phyloP scores from a whole-genome alignment of 2,329 filamentous ascomycete species.

The Juglanconis juglandina region DNA sequence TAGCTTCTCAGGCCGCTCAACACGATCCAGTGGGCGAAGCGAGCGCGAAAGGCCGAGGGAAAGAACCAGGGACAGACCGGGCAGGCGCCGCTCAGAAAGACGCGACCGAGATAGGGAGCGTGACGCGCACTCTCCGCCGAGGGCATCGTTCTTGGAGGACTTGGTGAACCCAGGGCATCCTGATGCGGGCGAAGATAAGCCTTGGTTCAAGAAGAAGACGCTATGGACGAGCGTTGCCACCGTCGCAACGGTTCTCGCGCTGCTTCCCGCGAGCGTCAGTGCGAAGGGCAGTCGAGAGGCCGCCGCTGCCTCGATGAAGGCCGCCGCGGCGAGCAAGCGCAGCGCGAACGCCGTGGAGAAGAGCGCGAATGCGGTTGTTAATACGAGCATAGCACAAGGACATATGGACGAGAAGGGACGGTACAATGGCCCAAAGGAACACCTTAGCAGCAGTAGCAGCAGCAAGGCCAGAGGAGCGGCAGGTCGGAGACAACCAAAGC shows the following conservation, averaged over 20 bases:
- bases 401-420: conserved; percentile 4
- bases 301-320: conserved; percentile 4
- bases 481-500: neutral
- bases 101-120: neutral
- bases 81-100: neutral
- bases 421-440: conserved; percentile 2
- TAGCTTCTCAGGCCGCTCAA: neutral
- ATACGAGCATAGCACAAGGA: conserved; percentile 5
- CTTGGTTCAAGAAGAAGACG: conserved; percentile 14
- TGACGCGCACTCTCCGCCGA: neutral
- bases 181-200: conserved; percentile 1
- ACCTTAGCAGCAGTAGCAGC: neutral
- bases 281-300: conserved; percentile 11
- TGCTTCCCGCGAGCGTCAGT: conserved; percentile 2
- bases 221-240: conserved; percentile 9
- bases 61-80: neutral
- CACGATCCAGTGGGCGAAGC: neutral
- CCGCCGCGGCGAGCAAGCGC: conserved; percentile 2
- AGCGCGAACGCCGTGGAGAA: conserved; percentile 6
- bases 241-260: conserved; percentile 6
- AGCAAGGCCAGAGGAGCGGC: neutral
- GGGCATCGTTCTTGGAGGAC: neutral
- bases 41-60: neutral
- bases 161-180: neutral
- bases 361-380: conserved; percentile 3